These are phyloP conservation scores for Podospora pseudocomata DNA, from an alignment of 495 filamentous ascomycete genomes.

Conservation along the genomic window DNA sequence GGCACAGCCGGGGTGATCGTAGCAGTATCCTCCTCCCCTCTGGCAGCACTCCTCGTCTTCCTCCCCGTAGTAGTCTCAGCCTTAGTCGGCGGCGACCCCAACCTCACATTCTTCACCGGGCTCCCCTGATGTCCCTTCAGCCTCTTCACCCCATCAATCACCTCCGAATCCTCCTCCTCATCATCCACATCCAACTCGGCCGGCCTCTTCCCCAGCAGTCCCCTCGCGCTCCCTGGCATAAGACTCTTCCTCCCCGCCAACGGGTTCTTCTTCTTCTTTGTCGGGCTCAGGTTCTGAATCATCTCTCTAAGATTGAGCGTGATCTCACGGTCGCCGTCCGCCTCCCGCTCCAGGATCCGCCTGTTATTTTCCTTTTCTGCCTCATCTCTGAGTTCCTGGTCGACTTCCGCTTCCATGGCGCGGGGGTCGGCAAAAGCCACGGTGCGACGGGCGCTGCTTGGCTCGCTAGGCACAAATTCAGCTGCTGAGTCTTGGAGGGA, in stretches of 20 bases:
- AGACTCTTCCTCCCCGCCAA: constrained; percentile 70
- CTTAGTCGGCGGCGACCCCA: constrained; percentile 63
- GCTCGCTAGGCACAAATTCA: constrained; percentile 54
- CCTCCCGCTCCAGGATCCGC: constrained; percentile 49
- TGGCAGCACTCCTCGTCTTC: constrained; percentile 47
- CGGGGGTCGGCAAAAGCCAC: constrained; percentile 67
- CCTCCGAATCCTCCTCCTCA: constrained; percentile 62
- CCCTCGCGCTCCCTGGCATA: constrained; percentile 69
- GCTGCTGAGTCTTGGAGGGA: constrained; percentile 66
- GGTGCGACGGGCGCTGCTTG: constrained; percentile 29
- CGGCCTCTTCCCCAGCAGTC: constrained; percentile 71
- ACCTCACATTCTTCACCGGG: constrained; percentile 69
- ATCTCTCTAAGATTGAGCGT: constrained; percentile 67
- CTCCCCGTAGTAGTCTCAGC: constrained; percentile 58
- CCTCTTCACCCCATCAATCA: constrained; percentile 61
- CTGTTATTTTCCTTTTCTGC: constrained; percentile 59
- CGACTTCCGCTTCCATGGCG: constrained; percentile 63
- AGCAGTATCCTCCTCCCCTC: constrained; percentile 24
- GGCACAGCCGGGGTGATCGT: constrained; percentile 39
- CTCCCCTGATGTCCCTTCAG: constrained; percentile 68
- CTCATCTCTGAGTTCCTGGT: constrained; percentile 63
- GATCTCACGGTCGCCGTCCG: constrained; percentile 53
- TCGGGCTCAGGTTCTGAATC: constrained; percentile 73
- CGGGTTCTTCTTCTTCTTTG: constrained; percentile 71
- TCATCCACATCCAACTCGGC: constrained; percentile 55